Conservation (phyloP, 805 yeast genomes). For the Wickerhamiella occidentalis region DNA sequence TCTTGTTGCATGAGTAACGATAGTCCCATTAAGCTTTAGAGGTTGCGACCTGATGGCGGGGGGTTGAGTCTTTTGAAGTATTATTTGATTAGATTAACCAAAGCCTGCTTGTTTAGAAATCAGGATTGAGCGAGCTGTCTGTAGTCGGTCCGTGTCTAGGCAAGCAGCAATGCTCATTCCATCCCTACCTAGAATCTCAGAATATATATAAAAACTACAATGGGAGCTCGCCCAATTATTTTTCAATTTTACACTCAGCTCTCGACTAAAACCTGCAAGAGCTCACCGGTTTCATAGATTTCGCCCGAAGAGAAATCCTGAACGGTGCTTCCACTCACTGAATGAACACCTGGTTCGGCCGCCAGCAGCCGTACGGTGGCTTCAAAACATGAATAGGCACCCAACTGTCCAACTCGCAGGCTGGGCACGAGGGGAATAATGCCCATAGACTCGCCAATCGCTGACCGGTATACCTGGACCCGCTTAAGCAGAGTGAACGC, state of each 20-base stretch:
- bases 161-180: too few species aligned
- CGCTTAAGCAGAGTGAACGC: slow-evolving; percentile 12
- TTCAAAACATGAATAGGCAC: slow-evolving; percentile 51
- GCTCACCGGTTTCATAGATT: slow-evolving; percentile 53
- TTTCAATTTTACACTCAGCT: too few species aligned
- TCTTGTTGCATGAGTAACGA: slow-evolving; percentile 1
- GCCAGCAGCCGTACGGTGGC: slow-evolving; percentile 51
- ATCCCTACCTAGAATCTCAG: too few species aligned
- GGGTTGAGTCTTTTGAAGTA: too few species aligned
- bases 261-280: slow-evolving; percentile 53
- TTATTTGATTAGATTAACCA: too few species aligned
- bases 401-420: slow-evolving; percentile 48
- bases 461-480: slow-evolving; percentile 6
- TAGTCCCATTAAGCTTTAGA: too few species aligned
- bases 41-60: too few species aligned
- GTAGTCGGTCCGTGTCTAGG: too few species aligned
- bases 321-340: slow-evolving; percentile 51
- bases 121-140: too few species aligned
- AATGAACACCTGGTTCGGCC: slow-evolving; percentile 50
- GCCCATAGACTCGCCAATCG: slow-evolving; percentile 34
- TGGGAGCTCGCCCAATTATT: too few species aligned
- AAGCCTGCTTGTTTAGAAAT: too few species aligned
- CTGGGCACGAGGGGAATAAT: slow-evolving; percentile 54
- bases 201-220: too few species aligned
- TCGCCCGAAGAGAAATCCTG: slow-evolving; percentile 56